Conservation (phyloP, 2,329 filamentous ascomycete genomes). For the Calonectria honghensis region DNA sequence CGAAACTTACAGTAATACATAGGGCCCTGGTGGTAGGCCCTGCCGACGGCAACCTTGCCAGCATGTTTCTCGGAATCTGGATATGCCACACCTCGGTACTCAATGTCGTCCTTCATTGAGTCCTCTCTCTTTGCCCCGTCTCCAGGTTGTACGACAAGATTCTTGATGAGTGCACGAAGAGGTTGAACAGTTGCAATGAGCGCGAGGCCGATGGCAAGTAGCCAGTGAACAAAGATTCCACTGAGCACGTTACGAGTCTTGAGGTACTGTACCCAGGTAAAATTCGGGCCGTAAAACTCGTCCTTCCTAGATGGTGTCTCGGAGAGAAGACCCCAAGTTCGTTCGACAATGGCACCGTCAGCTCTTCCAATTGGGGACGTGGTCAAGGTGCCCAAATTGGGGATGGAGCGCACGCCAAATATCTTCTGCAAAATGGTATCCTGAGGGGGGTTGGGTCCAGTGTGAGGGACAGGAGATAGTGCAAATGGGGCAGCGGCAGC, state of each 20-base stretch:
- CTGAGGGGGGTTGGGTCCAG: conserved; percentile 54
- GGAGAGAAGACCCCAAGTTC: conserved; percentile 78
- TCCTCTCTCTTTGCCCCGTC: conserved; percentile 72
- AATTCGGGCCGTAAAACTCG: conserved; percentile 76
- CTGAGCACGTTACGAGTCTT: conserved; percentile 69
- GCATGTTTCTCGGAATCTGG: conserved; percentile 70
- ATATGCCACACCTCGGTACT: conserved; percentile 78
- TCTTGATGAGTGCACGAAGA: conserved; percentile 66
- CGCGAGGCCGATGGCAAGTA: conserved; percentile 64
- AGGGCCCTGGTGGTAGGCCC: conserved; percentile 74
- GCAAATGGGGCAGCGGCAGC: conserved; percentile 71
- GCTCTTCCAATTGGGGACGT: conserved; percentile 70
- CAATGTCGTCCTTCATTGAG: conserved; percentile 75
- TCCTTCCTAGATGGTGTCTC: conserved; percentile 64
- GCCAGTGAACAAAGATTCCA: conserved; percentile 71
- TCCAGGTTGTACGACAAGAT: conserved; percentile 71
- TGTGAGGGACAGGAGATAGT: conserved; percentile 73
- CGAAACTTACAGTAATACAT: conserved; percentile 77
- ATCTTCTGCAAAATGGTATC: conserved; percentile 65
- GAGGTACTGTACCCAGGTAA: conserved; percentile 74
- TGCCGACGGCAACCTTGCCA: conserved; percentile 72
- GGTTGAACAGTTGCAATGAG: conserved; percentile 68
- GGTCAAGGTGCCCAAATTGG: conserved; percentile 73
- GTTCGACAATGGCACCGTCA: conserved; percentile 74
- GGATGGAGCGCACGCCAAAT: conserved; percentile 69